Percentiles rank a stretch among this genome's conserved stretches.
phyloP scores from a whole-genome alignment of 768 basidiomycete species.

The Pulveroboletus sp. region DNA sequence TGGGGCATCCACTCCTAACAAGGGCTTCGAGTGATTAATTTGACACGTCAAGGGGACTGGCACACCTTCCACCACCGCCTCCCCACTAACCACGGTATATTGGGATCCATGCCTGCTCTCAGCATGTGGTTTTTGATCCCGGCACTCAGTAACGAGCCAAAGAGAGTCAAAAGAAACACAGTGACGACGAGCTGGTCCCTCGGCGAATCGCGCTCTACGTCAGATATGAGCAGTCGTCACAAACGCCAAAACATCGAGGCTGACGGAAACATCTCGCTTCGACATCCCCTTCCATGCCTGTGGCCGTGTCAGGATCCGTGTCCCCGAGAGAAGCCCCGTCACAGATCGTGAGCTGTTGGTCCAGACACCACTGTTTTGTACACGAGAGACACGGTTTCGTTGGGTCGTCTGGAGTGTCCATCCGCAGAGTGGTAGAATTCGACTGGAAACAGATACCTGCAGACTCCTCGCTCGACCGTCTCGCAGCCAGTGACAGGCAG shows the following conservation, averaged over 20 bases:
- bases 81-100: constrained; percentile 57
- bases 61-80: constrained; percentile 83
- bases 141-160: constrained; percentile 79
- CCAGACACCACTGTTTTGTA: constrained; percentile 93
- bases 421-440: constrained; percentile 80
- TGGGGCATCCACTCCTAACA: constrained; percentile 40
- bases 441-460: constrained; percentile 87
- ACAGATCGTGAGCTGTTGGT: constrained; percentile 85
- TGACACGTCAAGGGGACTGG: constrained; percentile 19
- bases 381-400: constrained; percentile 90
- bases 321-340: constrained; percentile 78
- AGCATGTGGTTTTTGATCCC: constrained; percentile 80
- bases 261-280: constrained; percentile 94
- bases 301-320: constrained; percentile 87
- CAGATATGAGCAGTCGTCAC: constrained; percentile 24
- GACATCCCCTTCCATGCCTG: constrained; percentile 92
- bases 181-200: constrained; percentile 92
- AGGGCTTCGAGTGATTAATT: constrained; percentile 17
- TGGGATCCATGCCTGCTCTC: constrained; percentile 67
- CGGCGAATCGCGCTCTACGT: constrained; percentile 88
- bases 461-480: constrained; percentile 5
- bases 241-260: constrained; percentile 37
- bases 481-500: background rate
- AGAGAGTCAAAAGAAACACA: constrained; percentile 81
- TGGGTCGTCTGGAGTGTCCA: constrained; percentile 77